Conservation (phyloP, 2,329 filamentous ascomycete species). For the Bipolaris oryzae region DNA sequence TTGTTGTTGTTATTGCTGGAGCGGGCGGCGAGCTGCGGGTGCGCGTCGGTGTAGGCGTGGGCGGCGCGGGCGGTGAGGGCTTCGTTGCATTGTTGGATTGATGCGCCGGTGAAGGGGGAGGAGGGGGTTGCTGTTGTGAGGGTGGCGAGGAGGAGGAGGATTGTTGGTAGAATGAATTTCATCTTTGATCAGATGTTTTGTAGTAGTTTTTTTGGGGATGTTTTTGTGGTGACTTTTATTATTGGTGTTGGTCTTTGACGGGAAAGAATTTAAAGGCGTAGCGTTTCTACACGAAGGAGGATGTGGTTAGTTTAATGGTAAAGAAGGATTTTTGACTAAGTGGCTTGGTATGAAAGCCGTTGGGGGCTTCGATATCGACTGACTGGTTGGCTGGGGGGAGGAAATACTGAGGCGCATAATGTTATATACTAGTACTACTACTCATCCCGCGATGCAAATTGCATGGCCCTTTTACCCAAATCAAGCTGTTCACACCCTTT, state of each 20-base stretch:
- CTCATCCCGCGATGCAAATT: no score
- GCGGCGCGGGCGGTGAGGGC: slow-evolving; percentile 19
- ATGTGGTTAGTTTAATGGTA: no score
- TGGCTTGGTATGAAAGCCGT: neutral
- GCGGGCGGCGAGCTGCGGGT: slow-evolving; percentile 30
- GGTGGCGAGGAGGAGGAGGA: slow-evolving; percentile 33
- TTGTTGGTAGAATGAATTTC: slow-evolving; percentile 32
- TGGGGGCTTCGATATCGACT: neutral
- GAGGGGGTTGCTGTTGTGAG: slow-evolving; percentile 38
- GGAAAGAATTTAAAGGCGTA: neutral
- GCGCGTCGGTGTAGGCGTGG: slow-evolving; percentile 7
- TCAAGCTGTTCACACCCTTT: no score
- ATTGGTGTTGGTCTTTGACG: neutral
- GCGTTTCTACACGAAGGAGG: neutral
- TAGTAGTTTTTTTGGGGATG: neutral
- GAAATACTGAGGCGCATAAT: no score
- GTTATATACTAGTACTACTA: no score
- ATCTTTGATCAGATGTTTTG: slow-evolving; percentile 21
- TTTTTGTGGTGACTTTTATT: no score
- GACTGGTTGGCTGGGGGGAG: no score
- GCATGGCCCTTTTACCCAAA: no score
- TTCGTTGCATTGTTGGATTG: slow-evolving; percentile 16
- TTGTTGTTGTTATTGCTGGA: slow-evolving; percentile 13
- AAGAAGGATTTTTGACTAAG: no score
- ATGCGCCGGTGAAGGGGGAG: slow-evolving; percentile 26